Percentiles rank a stretch among this genome's conserved stretches.
These are phyloP conservation scores for Cenchrus fungigraminus DNA, from an alignment of 176 grass and related monocot genomes.

Conservation along the genomic window DNA sequence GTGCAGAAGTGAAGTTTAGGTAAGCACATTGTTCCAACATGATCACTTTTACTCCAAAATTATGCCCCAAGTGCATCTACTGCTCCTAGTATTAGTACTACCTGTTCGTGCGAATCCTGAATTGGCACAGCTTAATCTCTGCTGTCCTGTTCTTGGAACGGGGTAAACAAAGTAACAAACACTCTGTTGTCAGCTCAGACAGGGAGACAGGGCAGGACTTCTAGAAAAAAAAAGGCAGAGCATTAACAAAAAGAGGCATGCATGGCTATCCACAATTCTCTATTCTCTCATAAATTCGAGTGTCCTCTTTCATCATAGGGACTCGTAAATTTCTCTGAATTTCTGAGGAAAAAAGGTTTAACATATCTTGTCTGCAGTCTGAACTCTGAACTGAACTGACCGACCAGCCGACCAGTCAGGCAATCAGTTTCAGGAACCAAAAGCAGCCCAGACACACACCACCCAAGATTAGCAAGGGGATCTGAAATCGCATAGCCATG, in stretches of 20 bases:
- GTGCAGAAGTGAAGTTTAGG: background rate
- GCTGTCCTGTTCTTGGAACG: slow-evolving; percentile 26
- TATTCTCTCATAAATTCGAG: background rate
- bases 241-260: background rate
- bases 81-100: too few relatives aligned
- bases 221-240: background rate
- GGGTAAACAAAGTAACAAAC: slow-evolving; percentile 10
- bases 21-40: background rate
- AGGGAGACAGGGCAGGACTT: background rate
- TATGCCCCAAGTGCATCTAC: background rate
- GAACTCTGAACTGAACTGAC: background rate
- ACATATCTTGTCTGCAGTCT: background rate
- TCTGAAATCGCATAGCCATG: slow-evolving; percentile 29
- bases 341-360: background rate
- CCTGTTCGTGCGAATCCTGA: too few relatives aligned
- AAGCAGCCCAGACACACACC: background rate
- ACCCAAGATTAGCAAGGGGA: background rate
- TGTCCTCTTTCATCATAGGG: background rate
- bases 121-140: slow-evolving; percentile 11
- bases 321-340: background rate
- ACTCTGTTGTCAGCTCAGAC: slow-evolving; percentile 34
- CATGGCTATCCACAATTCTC: background rate
- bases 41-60: background rate
- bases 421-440: slow-evolving; percentile 9
- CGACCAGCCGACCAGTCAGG: background rate